A percentile compares a stretch with the other conserved stretches of the same genome.
These are phyloP conservation scores for Discostella stelligeroides DNA, from an alignment of 108 stramenopile species.

Conservation along the genomic window DNA sequence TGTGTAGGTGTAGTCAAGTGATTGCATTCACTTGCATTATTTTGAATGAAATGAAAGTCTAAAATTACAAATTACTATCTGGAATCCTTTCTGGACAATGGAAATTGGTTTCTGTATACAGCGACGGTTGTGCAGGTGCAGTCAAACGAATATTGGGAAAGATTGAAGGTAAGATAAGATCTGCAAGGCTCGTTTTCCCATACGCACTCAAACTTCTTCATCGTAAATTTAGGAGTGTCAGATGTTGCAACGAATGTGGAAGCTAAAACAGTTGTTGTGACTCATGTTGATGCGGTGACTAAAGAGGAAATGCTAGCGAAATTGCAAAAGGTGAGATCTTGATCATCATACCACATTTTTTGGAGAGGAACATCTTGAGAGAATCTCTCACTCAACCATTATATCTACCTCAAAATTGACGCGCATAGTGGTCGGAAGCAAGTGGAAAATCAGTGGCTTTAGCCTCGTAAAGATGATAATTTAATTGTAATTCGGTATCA, in stretches of 20 bases:
- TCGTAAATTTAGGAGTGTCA: conserved; percentile 53
- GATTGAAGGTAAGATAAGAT: conserved; percentile 63
- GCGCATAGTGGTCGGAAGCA: conserved; percentile 53
- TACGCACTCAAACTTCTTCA: background rate
- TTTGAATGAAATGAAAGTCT: background rate
- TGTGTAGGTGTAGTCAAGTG: too few relatives aligned
- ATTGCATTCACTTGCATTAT: background rate
- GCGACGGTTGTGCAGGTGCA: conserved; percentile 78
- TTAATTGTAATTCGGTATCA: too few relatives aligned
- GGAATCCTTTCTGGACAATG: background rate
- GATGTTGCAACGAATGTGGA: conserved; percentile 73
- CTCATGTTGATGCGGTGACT: conserved; percentile 58
- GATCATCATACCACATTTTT: too few relatives aligned
- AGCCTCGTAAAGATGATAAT: conserved; percentile 30
- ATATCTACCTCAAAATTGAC: too few relatives aligned
- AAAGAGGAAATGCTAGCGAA: conserved; percentile 70
- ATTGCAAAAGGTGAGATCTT: conserved; percentile 66
- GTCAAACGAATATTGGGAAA: conserved; percentile 78
- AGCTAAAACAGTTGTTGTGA: conserved; percentile 71
- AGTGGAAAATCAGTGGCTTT: conserved; percentile 66
- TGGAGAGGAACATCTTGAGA: too few relatives aligned
- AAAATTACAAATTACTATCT: background rate
- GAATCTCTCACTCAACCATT: too few relatives aligned
- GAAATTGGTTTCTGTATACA: too few relatives aligned
- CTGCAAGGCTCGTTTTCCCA: background rate